A percentile compares a stretch with the other conserved stretches of the same genome.
Evolutionary conservation across 108 stramenopile genomes (phyloP).

Genomic region (Skeletonema grethae): DNA sequence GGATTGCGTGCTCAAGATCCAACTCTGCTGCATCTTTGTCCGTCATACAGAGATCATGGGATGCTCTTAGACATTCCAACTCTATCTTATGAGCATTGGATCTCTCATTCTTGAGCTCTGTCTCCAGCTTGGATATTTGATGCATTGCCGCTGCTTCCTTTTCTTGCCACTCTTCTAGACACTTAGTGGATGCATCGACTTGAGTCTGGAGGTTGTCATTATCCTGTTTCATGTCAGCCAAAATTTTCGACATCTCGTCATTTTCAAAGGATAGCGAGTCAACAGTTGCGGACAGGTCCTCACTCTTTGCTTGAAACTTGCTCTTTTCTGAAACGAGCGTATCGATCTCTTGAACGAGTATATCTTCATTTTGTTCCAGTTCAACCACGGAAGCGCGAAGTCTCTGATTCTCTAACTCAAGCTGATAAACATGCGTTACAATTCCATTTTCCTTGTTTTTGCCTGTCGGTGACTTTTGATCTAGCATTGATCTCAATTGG

Average conservation of each 20-base stretch:
- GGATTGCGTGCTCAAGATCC: conserved; percentile 40
- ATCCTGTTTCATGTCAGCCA: conserved; percentile 7
- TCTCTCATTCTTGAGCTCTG: conserved; percentile 23
- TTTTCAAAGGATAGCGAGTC: not conserved
- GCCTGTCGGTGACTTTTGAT: conserved; percentile 30
- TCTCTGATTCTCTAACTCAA: conserved; percentile 46
- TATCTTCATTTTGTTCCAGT: conserved; percentile 41
- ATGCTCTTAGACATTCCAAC: conserved; percentile 15
- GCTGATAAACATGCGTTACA: conserved; percentile 22
- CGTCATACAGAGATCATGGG: conserved; percentile 24
- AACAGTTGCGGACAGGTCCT: conserved; percentile 26
- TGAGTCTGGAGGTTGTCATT: conserved; percentile 18
- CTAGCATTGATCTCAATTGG: conserved; percentile 8
- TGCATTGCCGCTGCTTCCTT: conserved; percentile 18
- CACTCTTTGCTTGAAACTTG: conserved; percentile 30
- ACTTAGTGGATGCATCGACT: conserved; percentile 4
- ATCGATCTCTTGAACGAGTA: conserved; percentile 45
- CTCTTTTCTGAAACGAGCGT: conserved; percentile 39
- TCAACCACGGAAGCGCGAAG: conserved; percentile 34
- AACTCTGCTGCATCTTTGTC: conserved; percentile 46
- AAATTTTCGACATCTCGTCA: not conserved
- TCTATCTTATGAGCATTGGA: conserved; percentile 13
- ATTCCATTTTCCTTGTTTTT: conserved; percentile 30
- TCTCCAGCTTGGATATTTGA: conserved; percentile 37
- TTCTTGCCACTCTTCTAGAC: conserved; percentile 14